Conservation (phyloP, 202 grass and related monocot genomes). For the Hordeum pubiflorum region DNA sequence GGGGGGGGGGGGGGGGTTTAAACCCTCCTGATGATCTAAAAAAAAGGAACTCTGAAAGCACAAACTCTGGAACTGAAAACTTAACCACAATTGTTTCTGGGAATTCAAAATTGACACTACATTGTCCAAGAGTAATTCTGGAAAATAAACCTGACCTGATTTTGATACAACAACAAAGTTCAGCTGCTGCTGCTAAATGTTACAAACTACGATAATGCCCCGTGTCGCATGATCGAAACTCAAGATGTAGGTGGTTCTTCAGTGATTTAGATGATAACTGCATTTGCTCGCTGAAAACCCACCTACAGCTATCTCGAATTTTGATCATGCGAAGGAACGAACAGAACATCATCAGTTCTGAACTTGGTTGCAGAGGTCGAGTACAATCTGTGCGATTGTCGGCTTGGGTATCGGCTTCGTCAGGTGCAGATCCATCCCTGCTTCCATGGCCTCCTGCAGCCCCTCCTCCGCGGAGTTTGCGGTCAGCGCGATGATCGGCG, state of each 20-base stretch:
- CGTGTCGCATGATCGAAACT: neutral
- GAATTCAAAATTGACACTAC: neutral
- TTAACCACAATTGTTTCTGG: neutral
- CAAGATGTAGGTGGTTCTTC: neutral
- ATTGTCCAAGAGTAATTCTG: neutral
- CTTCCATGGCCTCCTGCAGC: slow-evolving; percentile 9
- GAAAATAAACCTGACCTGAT: neutral
- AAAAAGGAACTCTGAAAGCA: neutral
- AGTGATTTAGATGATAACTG: neutral
- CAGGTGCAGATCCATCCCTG: slow-evolving; percentile 62
- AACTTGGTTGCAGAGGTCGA: neutral
- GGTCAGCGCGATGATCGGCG: slow-evolving; percentile 60
- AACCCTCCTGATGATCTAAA: too few relatives aligned
- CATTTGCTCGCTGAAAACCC: neutral
- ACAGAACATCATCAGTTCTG: neutral
- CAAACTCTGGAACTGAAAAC: neutral
- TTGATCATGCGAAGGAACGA: neutral
- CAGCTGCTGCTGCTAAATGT: neutral
- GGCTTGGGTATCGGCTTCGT: slow-evolving; percentile 43
- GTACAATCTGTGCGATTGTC: slow-evolving; percentile 30
- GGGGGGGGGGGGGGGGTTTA: too few relatives aligned
- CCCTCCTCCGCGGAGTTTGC: slow-evolving; percentile 39
- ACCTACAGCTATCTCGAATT: neutral
- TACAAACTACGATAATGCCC: neutral
- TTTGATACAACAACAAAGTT: neutral